Evolutionary conservation across 441 rosid species (phyloP), one percentile per base, ranked within the genome.

Genomic region (Syzygium syzygioides): DNA sequence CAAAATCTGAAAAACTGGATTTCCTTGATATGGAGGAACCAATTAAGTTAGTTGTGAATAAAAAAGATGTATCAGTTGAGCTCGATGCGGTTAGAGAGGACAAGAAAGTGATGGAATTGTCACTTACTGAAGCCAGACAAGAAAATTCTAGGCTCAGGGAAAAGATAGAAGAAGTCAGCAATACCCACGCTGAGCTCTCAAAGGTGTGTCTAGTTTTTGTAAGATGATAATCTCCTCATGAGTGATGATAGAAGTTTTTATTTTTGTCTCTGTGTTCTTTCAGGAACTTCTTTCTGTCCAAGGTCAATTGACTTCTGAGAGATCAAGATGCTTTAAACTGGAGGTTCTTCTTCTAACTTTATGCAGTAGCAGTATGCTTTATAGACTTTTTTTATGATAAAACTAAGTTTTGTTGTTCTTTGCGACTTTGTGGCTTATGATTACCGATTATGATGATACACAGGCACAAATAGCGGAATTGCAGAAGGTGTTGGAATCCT

Each of bases 251-350:
- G n/a, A 26, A 23, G 52, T 85, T 90, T 85, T 45, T 83, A 54
- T 89, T 86, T 86, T 76, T 56, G 86, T 52, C 25, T 32, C 57
- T 88, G 79, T 41, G 50, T 85, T 60, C 54, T 89, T 88, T 86
- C 90, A 90, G 91, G 90, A 90, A 83, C 88, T 90, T 45, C 87
- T 94, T 66, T 97, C 99, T 37, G 98, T 98, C 88, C 97, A 95
- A 91, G 97, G 98, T 91, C 99, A 97, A 92, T 94, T 96, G 66
- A 92, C 91, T 55, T 92, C 99, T 11, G 99, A 98, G 95, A 96
- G 98, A 92, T 98, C 99, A 91, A 95, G 99, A 96, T 98, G 99
- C 97, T 95, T 95, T 87, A 97, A 96, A 92, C 94, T 96, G 87
- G 99, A 98, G 99, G 99, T 98, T 89, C 32, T 48, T 89, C 57